Evolutionary conservation across 345 rosid genomes (phyloP), one percentile per base, ranked within the genome.

Genomic region (Turnera subulata): DNA sequence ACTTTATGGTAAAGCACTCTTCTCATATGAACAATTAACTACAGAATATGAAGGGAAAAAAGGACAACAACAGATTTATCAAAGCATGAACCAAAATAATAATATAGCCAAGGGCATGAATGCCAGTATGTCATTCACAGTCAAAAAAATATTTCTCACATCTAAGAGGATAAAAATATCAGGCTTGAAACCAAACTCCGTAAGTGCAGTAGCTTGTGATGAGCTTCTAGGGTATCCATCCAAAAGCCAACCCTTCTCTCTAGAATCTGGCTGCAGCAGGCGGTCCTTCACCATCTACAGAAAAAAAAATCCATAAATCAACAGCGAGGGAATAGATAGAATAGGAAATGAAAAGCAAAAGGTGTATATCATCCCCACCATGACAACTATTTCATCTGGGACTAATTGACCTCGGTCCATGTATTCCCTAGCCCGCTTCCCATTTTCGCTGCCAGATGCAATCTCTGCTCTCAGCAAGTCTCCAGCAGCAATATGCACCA

Each of bases 191-290:
- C 90, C 87, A 66, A 51, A 79, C 14, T 76, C 75, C 64, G 72
- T 69, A n/a, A 92, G 82, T 75, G 89, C 96, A 53, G 77, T 76
- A 54, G 93, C 96, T 76, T 92, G 96, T 4, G 93, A 89, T 66
- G 63, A 70, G 76, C 98, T 92, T 70, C 98, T 76, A 39, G 98
- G 98, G 48, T 84, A 92, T 63, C 96, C 98, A 84, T 92, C 98
- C 65, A 92, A 75, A 73, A 92, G 95, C 98, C 98, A 92, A 22
- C 96, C 98, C 8, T 76, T 83, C 69, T 83, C 78, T 63, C 72
- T 64, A 62, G 96, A 79, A 76, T 92, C 96, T 12, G 82, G 74
- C 78, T 80, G 84, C 21, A 65, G 63, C 17, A 92, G 68, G 46
- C 91, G 87, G 32, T 89, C 88, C 81, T 83, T 92, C 40, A 92